phyloP scores from a whole-genome alignment of 2,329 filamentous ascomycete species.

The Epichloe sibirici region DNA sequence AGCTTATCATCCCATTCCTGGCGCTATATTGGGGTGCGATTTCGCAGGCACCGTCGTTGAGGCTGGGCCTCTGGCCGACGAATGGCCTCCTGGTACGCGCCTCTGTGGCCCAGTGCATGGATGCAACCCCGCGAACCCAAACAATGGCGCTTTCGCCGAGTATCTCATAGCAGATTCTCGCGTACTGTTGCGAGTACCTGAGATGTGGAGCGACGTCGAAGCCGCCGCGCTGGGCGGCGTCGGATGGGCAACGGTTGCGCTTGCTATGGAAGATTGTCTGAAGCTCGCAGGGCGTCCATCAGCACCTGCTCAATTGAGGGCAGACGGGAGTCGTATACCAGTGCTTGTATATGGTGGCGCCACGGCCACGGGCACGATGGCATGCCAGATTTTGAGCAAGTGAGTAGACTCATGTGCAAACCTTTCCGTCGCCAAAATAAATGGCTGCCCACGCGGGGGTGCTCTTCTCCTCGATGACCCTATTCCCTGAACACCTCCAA shows the following conservation, averaged over 20 bases:
- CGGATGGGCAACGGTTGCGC: slow-evolving; percentile 13
- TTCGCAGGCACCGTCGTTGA: slow-evolving; percentile 13
- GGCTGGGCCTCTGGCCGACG: not conserved
- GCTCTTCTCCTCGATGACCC: too few species aligned
- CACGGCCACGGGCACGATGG: slow-evolving; percentile 17
- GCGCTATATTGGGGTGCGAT: slow-evolving; percentile 12
- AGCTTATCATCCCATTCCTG: slow-evolving; percentile 7
- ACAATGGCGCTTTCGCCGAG: not conserved
- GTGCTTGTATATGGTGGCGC: slow-evolving; percentile 19
- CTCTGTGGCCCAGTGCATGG: not conserved
- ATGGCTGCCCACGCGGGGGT: not conserved
- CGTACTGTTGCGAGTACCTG: slow-evolving; percentile 10
- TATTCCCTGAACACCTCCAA: too few species aligned
- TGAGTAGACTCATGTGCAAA: slow-evolving; percentile 4
- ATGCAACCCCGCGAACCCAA: not conserved
- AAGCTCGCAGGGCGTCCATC: slow-evolving; percentile 5
- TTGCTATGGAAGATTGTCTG: slow-evolving; percentile 9
- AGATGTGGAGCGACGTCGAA: slow-evolving; percentile 10
- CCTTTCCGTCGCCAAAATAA: not conserved
- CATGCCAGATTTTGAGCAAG: slow-evolving; percentile 16
- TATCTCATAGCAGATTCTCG: slow-evolving; percentile 2
- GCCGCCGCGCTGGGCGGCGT: slow-evolving; percentile 14
- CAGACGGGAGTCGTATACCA: slow-evolving; percentile 3
- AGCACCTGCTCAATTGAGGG: not conserved
- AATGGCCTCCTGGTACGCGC: not conserved